Percentiles rank a stretch among this genome's conserved stretches.
Evolutionary conservation across 768 basidiomycete genomes (phyloP).

Genomic region (Cystobasidium onofrii): DNA sequence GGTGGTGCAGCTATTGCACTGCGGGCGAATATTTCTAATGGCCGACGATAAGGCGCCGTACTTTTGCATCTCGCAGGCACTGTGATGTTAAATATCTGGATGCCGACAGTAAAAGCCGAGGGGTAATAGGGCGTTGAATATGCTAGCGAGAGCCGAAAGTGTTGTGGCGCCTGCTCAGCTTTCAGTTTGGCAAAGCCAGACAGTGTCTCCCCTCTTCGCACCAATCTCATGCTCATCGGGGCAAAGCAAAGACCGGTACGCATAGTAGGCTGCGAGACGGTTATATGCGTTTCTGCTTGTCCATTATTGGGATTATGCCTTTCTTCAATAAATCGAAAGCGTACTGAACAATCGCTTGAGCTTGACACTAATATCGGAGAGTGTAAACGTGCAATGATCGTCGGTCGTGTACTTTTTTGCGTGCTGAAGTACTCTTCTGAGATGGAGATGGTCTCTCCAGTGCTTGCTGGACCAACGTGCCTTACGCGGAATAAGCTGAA

Average conservation of each 20-base stretch:
- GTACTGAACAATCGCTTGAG: slow-evolving; percentile 11
- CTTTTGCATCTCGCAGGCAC: not conserved
- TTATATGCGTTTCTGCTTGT: not conserved
- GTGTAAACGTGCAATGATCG: slow-evolving; percentile 11
- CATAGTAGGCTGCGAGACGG: not conserved
- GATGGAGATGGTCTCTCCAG: not conserved
- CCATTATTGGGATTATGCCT: not conserved
- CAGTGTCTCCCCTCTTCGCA: not conserved
- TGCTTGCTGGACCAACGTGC: not conserved
- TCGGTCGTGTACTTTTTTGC: not conserved
- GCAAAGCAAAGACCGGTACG: slow-evolving; percentile 16
- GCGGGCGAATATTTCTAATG: not conserved
- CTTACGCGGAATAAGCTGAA: slow-evolving; percentile 16
- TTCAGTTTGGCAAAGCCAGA: not conserved
- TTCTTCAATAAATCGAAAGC: slow-evolving; percentile 22
- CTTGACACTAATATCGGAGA: slow-evolving; percentile 3
- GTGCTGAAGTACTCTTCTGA: slow-evolving; percentile 18
- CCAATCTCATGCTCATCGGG: slow-evolving; percentile 11
- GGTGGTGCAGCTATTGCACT: slow-evolving; percentile 21
- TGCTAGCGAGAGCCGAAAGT: slow-evolving; percentile 9
- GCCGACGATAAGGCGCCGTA: not conserved
- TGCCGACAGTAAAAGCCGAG: slow-evolving; percentile 11
- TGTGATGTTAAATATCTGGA: slow-evolving; percentile 12
- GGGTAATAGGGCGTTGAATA: slow-evolving; percentile 25
- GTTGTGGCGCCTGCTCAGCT: not conserved